Percentiles rank a stretch among this genome's conserved stretches.
phyloP scores from a whole-genome alignment of 2,329 filamentous ascomycete species.

The Scedosporium boydii region DNA sequence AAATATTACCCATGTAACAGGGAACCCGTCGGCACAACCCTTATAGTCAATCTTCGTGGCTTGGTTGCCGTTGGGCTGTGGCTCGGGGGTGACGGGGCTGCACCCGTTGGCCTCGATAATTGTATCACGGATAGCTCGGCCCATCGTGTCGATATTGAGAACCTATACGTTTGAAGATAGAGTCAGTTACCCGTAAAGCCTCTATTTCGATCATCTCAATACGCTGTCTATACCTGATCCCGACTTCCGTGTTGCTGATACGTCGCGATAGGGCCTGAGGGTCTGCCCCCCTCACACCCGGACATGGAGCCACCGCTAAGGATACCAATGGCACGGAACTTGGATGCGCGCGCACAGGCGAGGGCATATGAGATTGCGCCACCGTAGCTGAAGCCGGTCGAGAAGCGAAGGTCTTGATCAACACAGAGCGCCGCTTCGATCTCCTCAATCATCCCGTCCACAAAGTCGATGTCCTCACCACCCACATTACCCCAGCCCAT shows the following conservation, averaged over 20 bases:
- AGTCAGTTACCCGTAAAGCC: neutral
- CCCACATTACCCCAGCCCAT: conserved; percentile 29
- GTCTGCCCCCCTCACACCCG: conserved; percentile 19
- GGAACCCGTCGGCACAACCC: conserved; percentile 15
- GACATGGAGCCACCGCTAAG: conserved; percentile 19
- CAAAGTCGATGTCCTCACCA: conserved; percentile 29
- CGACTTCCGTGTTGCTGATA: conserved; percentile 26
- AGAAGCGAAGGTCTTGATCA: conserved; percentile 29
- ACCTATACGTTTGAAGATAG: conserved; percentile 8
- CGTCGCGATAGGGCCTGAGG: conserved; percentile 23
- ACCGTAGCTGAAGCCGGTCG: conserved; percentile 33
- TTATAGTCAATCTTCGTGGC: conserved; percentile 18
- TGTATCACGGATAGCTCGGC: conserved; percentile 20
- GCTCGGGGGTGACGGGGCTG: conserved; percentile 14
- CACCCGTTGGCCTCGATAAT: conserved; percentile 26
- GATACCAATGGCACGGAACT: conserved; percentile 26
- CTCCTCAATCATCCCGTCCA: conserved; percentile 25
- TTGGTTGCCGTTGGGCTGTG: conserved; percentile 12
- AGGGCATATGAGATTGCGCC: conserved; percentile 30
- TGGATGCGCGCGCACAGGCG: conserved; percentile 25
- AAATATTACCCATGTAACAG: conserved; percentile 20
- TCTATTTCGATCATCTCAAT: neutral
- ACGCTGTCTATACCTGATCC: conserved; percentile 15
- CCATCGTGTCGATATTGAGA: conserved; percentile 20
- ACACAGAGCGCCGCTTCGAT: conserved; percentile 31